These are phyloP conservation scores for Ceratocystis ficicola DNA, from an alignment of 2,329 filamentous ascomycete species.

Conservation along the genomic window DNA sequence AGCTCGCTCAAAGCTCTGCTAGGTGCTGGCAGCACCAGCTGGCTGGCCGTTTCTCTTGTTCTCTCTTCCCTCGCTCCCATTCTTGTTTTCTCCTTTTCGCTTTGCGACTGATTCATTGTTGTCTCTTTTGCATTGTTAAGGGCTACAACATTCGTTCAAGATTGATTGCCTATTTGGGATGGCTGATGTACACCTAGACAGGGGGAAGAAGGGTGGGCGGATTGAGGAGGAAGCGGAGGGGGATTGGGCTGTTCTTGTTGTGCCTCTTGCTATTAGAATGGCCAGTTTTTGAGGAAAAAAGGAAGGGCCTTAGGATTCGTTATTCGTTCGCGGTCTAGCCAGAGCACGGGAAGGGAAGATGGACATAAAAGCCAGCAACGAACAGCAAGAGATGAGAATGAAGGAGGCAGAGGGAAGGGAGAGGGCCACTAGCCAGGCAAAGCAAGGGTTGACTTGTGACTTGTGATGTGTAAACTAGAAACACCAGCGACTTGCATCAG, in stretches of 20 bases:
- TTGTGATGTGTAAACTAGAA: background rate
- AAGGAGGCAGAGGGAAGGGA: background rate
- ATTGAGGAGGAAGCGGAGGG: background rate
- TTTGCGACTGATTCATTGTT: background rate
- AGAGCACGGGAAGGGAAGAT: background rate
- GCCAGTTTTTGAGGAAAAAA: background rate
- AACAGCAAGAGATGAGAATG: background rate
- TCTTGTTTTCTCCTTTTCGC: background rate
- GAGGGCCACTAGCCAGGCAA: background rate
- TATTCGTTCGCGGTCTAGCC: background rate
- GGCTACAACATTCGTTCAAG: constrained; percentile 12
- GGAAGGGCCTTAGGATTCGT: background rate
- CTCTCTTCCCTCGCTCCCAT: background rate
- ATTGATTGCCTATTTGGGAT: constrained; percentile 18
- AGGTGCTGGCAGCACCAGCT: background rate
- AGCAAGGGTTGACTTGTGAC: background rate
- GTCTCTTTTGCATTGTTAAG: constrained; percentile 9
- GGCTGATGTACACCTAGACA: background rate
- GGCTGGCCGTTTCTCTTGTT: background rate
- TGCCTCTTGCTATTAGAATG: background rate
- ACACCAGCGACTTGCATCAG: background rate
- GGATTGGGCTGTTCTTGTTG: background rate
- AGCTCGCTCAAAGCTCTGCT: too few species aligned
- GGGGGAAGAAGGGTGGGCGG: background rate
- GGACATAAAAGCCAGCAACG: background rate